Conservation (phyloP, 257 asterid species). For the Avicennia marina region DNA sequence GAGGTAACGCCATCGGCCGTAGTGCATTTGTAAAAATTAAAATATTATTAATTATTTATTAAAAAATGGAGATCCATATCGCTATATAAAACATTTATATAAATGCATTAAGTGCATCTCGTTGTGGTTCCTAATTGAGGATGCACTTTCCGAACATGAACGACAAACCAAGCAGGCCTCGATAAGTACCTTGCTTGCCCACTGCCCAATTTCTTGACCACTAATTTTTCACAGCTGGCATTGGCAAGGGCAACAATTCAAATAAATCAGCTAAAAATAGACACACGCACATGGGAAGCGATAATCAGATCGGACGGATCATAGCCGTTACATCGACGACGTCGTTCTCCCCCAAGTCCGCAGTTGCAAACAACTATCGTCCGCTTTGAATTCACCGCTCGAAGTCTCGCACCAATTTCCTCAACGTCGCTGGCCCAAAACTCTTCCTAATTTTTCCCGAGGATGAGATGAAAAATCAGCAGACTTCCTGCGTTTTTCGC, state of each 20-base stretch:
- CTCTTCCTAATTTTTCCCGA: not conserved
- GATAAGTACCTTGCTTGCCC: not conserved
- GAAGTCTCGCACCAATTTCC: not conserved
- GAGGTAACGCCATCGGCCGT: no score
- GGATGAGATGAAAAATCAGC: slow-evolving; percentile 29
- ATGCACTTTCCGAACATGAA: no score
- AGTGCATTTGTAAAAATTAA: no score
- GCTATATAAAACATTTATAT: no score
- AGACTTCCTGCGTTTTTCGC: slow-evolving; percentile 11
- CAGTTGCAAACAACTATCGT: not conserved
- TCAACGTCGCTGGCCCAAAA: not conserved
- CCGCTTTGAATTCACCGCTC: slow-evolving; percentile 18
- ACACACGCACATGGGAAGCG: no score
- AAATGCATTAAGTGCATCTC: no score
- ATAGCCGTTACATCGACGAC: slow-evolving; percentile 3
- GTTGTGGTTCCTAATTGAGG: no score
- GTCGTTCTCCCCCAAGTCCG: slow-evolving; percentile 15
- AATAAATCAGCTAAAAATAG: no score
- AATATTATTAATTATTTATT: no score
- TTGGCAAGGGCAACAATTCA: not conserved
- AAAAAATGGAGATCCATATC: no score
- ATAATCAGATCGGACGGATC: no score
- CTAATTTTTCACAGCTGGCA: slow-evolving; percentile 1
- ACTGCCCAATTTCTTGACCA: not conserved
- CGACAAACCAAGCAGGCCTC: no score